Conservation (phyloP, 495 filamentous ascomycete species). For the Lophiostoma macrostomum region DNA sequence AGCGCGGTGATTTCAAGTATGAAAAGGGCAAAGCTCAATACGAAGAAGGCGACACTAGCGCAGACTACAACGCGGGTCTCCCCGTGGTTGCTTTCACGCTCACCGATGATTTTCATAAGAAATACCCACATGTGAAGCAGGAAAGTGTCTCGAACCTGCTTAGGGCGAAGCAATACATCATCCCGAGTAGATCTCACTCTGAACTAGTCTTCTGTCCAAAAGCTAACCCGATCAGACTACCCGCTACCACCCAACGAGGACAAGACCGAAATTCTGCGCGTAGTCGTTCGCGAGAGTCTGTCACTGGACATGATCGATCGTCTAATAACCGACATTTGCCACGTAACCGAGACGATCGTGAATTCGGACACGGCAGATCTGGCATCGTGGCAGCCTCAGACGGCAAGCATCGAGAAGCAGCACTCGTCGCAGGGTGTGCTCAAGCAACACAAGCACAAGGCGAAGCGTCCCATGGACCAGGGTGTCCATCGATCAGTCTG, state of each 20-base stretch:
- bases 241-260: constrained; percentile 63
- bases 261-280: constrained; percentile 63
- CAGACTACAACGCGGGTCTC: constrained; percentile 63
- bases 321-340: constrained; percentile 54
- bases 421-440: constrained; percentile 38
- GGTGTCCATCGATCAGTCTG: constrained; percentile 61
- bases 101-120: constrained; percentile 58
- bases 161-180: constrained; percentile 69
- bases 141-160: constrained; percentile 62
- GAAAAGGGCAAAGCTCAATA: constrained; percentile 41
- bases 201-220: constrained; percentile 6
- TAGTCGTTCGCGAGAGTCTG: constrained; percentile 69
- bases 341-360: constrained; percentile 57
- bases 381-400: constrained; percentile 41
- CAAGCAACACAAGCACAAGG: constrained; percentile 40
- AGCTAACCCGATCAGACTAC: constrained; percentile 50
- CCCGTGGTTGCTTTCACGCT: constrained; percentile 71
- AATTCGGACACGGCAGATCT: constrained; percentile 48
- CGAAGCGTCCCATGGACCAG: constrained; percentile 49
- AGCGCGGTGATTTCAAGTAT: constrained; percentile 42
- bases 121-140: constrained; percentile 66
- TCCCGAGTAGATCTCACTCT: constrained; percentile 54
- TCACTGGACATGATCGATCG: constrained; percentile 64
- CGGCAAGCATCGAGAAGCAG: constrained; percentile 42
- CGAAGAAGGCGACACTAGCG: constrained; percentile 50